phyloP scores from a whole-genome alignment of 2,329 filamentous ascomycete genomes.

The Fulvia fulva region DNA sequence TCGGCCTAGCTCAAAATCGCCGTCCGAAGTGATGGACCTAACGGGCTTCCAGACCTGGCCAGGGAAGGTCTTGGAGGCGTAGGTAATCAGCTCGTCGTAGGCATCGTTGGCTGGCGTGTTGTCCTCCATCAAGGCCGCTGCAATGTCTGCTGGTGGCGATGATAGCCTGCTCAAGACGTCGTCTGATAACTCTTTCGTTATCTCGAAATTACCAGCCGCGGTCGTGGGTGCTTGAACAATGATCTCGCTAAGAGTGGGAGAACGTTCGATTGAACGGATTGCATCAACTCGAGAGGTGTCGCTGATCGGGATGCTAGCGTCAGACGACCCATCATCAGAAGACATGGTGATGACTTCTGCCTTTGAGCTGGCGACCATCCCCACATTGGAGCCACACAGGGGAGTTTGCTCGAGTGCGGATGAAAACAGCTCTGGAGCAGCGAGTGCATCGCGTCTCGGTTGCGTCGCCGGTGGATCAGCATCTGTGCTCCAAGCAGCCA shows the following conservation, averaged over 20 bases:
- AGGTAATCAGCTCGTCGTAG: background rate
- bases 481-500: background rate
- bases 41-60: background rate
- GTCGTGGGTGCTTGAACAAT: background rate
- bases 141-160: background rate
- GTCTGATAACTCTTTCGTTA: background rate
- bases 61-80: background rate
- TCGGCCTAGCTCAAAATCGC: background rate
- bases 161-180: background rate
- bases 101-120: background rate
- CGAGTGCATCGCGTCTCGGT: background rate
- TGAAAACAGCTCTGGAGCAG: background rate
- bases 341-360: background rate
- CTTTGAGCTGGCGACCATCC: background rate
- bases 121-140: background rate
- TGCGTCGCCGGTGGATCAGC: background rate
- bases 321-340: slow-evolving; percentile 3
- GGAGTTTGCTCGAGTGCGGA: background rate
- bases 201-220: background rate
- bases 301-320: background rate
- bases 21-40: background rate
- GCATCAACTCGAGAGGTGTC: background rate
- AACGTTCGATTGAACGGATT: background rate
- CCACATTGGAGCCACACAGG: background rate
- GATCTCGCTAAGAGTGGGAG: background rate